Percentiles rank a stretch among this genome's conserved stretches.
These are phyloP conservation scores for Naganishia cerealis DNA, from an alignment of 1,284 basidiomycete species.

Conservation along the genomic window DNA sequence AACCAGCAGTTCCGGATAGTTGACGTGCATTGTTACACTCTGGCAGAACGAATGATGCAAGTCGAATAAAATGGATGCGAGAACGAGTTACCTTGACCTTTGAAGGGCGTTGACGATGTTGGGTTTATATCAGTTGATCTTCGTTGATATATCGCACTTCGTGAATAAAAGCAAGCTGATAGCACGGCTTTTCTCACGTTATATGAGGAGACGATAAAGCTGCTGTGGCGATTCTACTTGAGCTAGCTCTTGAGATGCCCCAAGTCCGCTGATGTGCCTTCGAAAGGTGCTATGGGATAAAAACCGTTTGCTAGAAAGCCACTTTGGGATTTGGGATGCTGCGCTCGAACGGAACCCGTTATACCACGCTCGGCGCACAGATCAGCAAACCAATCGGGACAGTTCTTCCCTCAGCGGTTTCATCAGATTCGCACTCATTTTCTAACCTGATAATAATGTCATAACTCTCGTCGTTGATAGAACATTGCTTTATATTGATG, in stretches of 20 bases:
- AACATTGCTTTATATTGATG: neutral
- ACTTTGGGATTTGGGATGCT: neutral
- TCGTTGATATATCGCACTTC: neutral
- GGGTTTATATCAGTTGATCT: neutral
- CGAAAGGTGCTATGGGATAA: neutral
- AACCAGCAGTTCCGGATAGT: constrained; percentile 38
- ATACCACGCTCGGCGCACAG: neutral
- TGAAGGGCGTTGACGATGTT: neutral
- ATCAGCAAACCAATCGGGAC: neutral
- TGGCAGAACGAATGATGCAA: too few relatives aligned
- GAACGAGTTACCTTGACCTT: neutral
- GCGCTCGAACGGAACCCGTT: neutral
- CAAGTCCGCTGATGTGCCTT: neutral
- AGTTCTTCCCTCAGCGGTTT: neutral
- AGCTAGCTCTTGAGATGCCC: neutral
- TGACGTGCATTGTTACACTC: constrained; percentile 10
- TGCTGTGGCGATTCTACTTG: neutral
- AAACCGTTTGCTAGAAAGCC: neutral
- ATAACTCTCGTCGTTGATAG: neutral
- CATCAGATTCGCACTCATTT: too few relatives aligned
- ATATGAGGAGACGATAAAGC: neutral
- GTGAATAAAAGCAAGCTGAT: neutral
- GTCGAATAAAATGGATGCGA: too few relatives aligned
- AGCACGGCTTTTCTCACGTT: neutral
- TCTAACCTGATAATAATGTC: too few relatives aligned